These are phyloP conservation scores for Magnusiomyces paraingens DNA, from an alignment of 1,139 yeast genomes.

Conservation along the genomic window DNA sequence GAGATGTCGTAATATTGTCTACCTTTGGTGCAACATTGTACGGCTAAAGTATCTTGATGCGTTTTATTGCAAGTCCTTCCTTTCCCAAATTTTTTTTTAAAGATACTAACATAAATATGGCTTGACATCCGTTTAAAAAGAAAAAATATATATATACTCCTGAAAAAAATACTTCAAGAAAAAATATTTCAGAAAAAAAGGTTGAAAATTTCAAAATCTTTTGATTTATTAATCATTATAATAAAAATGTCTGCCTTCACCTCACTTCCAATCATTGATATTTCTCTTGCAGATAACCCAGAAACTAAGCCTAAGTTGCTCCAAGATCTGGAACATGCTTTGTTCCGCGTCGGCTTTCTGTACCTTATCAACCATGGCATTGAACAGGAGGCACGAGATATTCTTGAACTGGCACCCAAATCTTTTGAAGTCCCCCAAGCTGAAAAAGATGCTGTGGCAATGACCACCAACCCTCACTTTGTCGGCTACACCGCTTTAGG, in stretches of 20 bases:
- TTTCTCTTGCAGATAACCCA: constrained; percentile 32
- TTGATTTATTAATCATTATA: no score
- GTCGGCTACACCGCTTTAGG: constrained; percentile 62
- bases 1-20: no score
- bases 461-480: constrained; percentile 60
- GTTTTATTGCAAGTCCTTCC: no score
- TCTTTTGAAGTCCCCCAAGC: constrained; percentile 51
- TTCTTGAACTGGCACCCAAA: constrained; percentile 41
- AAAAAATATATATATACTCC: no score
- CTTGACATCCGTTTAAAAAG: no score
- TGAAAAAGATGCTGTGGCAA: constrained; percentile 45
- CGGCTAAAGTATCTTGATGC: no score
- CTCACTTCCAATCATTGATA: constrained; percentile 31
- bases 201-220: no score
- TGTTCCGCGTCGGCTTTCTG: constrained; percentile 57
- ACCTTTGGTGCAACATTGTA: no score
- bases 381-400: constrained; percentile 35
- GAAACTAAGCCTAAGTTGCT: constrained; percentile 42
- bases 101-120: no score
- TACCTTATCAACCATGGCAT: constrained; percentile 47
- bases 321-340: constrained; percentile 44
- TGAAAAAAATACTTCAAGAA: no score
- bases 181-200: no score
- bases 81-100: no score
- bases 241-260: constrained; percentile 17